Conservation (phyloP, 108 stramenopile species). For the Cyclostephanos invisitatus region DNA sequence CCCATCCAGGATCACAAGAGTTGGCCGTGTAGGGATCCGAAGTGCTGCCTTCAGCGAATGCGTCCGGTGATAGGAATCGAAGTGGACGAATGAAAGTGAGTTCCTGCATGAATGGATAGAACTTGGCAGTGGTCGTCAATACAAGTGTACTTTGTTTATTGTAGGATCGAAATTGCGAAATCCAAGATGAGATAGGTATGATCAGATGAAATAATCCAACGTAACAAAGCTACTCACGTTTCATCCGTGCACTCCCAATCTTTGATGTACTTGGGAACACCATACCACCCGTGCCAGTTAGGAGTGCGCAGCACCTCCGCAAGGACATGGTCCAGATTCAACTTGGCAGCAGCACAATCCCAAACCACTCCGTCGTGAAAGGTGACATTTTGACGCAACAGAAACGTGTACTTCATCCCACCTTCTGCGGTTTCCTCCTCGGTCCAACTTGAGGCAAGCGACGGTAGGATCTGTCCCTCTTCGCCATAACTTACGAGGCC, state of each 20-base stretch:
- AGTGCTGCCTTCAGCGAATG: slow-evolving; percentile 32
- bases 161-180: no score
- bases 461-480: slow-evolving; percentile 40
- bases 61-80: slow-evolving; percentile 42
- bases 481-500: slow-evolving; percentile 53
- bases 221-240: no score
- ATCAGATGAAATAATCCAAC: no score
- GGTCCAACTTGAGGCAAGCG: slow-evolving; percentile 41
- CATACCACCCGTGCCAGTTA: slow-evolving; percentile 53
- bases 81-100: slow-evolving; percentile 50
- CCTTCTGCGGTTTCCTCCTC: slow-evolving; percentile 25
- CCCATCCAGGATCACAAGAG: slow-evolving; percentile 47
- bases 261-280: slow-evolving; percentile 19
- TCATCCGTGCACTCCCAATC: slow-evolving; percentile 26
- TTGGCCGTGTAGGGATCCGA: slow-evolving; percentile 42
- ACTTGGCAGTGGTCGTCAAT: slow-evolving; percentile 26
- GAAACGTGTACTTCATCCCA: slow-evolving; percentile 43
- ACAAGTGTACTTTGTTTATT: slow-evolving; percentile 18
- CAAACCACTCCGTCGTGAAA: slow-evolving; percentile 56
- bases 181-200: no score
- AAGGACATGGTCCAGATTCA: slow-evolving; percentile 57
- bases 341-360: slow-evolving; percentile 52
- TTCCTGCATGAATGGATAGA: slow-evolving; percentile 50
- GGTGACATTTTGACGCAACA: slow-evolving; percentile 37
- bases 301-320: slow-evolving; percentile 24